Percentiles rank a stretch among this genome's conserved stretches.
Conservation (phyloP, 2,329 filamentous ascomycete species). For the Fusarium solani-melongenae region DNA sequence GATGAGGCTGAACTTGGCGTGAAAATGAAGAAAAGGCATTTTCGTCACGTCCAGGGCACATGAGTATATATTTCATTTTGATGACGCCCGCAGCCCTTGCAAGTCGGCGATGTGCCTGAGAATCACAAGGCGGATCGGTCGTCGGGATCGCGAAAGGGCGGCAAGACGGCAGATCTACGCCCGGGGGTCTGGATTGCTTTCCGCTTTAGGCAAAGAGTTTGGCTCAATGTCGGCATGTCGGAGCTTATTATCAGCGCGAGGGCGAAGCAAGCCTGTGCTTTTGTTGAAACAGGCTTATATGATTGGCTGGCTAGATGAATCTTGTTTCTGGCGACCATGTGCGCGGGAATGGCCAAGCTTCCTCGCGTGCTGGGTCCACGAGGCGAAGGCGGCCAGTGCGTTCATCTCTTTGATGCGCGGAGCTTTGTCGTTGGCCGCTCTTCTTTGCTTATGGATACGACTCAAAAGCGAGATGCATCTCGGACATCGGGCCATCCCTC, state of each 20-base stretch:
- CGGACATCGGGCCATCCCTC: background rate
- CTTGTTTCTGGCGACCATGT: background rate
- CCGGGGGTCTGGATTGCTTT: slow-evolving; percentile 8
- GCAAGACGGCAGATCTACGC: slow-evolving; percentile 12
- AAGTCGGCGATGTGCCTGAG: background rate
- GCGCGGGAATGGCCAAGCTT: background rate
- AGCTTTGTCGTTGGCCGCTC: background rate
- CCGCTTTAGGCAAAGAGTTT: slow-evolving; percentile 25
- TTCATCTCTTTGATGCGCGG: background rate
- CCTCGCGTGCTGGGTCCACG: background rate
- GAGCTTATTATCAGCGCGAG: slow-evolving; percentile 36
- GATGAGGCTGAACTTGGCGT: background rate
- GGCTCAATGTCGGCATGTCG: slow-evolving; percentile 36
- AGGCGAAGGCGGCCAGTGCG: background rate
- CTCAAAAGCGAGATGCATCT: background rate
- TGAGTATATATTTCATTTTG: slow-evolving; percentile 2
- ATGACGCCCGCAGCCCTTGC: background rate
- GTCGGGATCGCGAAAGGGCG: slow-evolving; percentile 30
- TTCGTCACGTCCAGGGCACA: background rate
- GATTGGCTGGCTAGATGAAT: slow-evolving; percentile 12
- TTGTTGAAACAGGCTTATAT: background rate
- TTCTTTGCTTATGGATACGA: background rate
- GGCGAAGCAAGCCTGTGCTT: slow-evolving; percentile 2
- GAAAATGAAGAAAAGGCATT: background rate
- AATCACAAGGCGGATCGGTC: slow-evolving; percentile 16